phyloP scores from a whole-genome alignment of 768 basidiomycete genomes.

The Lyophyllum atratum region DNA sequence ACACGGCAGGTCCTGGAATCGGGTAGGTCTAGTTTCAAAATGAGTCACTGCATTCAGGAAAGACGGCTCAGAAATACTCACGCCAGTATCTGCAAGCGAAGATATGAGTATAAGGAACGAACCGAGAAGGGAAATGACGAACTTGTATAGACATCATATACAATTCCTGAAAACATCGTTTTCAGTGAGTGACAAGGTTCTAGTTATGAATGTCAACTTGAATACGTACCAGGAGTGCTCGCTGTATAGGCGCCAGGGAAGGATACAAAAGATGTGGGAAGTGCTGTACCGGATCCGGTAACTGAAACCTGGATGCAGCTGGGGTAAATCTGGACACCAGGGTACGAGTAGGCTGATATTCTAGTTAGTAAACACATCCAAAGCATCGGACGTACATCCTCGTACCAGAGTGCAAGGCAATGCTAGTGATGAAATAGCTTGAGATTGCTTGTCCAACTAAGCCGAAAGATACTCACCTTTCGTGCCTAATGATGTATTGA shows the following conservation, averaged over 20 bases:
- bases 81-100: constrained; percentile 24
- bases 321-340: constrained; percentile 47
- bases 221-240: constrained; percentile 31
- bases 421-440: too few species aligned
- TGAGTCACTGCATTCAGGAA: neutral
- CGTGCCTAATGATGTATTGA: constrained; percentile 51
- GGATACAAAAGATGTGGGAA: constrained; percentile 46
- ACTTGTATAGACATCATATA: constrained; percentile 38
- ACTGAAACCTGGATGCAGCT: constrained; percentile 48
- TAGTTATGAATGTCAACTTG: too few species aligned
- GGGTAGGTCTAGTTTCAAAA: constrained; percentile 31
- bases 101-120: constrained; percentile 1
- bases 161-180: constrained; percentile 25
- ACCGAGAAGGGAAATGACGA: constrained; percentile 19
- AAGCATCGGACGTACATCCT: neutral
- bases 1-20: constrained; percentile 45
- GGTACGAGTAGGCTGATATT: constrained; percentile 35
- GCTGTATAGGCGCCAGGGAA: constrained; percentile 49
- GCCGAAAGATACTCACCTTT: constrained; percentile 43
- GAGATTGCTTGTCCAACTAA: too few species aligned
- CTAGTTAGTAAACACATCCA: neutral
- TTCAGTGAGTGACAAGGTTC: too few species aligned
- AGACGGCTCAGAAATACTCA: constrained; percentile 14
- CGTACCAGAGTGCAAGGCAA: constrained; percentile 39
- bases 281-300: constrained; percentile 44